phyloP scores from a whole-genome alignment of 768 basidiomycete species.

The Leccinum ochraceum region DNA sequence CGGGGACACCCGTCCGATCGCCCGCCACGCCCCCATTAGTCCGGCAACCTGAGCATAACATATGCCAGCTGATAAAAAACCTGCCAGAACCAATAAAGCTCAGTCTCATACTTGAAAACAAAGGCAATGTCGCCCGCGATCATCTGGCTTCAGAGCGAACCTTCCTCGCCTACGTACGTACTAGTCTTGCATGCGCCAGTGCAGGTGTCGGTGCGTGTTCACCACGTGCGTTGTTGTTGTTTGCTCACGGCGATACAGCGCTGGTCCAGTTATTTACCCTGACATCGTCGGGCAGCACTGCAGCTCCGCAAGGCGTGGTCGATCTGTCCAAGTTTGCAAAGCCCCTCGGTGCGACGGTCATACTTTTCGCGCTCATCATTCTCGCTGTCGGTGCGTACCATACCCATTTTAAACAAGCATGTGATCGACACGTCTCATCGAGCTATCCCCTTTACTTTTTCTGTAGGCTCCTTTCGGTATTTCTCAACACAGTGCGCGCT shows the following conservation, averaged over 20 bases:
- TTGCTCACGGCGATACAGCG: conserved; percentile 27
- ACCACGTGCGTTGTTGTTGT: background rate
- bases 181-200: conserved; percentile 58
- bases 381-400: conserved; percentile 46
- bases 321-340: conserved; percentile 39
- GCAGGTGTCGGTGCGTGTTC: conserved; percentile 56
- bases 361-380: conserved; percentile 47
- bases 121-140: conserved; percentile 63
- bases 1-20: background rate
- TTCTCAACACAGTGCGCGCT: conserved; percentile 54
- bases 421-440: background rate
- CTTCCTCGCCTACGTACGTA: conserved; percentile 64
- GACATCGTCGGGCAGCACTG: conserved; percentile 9
- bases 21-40: background rate
- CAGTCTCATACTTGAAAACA: conserved; percentile 50
- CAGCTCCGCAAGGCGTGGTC: background rate
- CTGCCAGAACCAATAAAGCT: conserved; percentile 17
- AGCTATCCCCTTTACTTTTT: background rate
- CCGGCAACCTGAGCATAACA: background rate
- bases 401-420: background rate
- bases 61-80: conserved; percentile 2
- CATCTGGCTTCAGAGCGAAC: conserved; percentile 66
- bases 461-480: conserved; percentile 50
- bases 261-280: conserved; percentile 57
- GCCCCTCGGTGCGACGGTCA: conserved; percentile 52